A percentile compares a stretch with the other conserved stretches of the same genome.
These are phyloP conservation scores for Cornus suecica DNA, from an alignment of 148 eudicot species.

Conservation along the genomic window DNA sequence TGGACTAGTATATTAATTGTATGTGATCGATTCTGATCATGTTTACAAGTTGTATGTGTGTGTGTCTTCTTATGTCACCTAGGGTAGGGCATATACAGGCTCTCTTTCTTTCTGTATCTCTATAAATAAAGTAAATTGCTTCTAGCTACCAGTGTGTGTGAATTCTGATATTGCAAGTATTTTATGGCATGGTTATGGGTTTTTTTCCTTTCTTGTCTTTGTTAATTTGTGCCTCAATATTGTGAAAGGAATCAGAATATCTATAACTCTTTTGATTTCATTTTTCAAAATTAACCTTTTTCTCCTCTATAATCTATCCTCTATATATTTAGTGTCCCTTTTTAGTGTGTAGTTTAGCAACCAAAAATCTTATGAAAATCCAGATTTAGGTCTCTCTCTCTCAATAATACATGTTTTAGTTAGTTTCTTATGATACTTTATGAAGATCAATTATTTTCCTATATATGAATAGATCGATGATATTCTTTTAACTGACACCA, in stretches of 20 bases:
- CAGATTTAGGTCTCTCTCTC: neutral
- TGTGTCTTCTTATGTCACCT: neutral
- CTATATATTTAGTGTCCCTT: neutral
- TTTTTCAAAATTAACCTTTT: neutral
- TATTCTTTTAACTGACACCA: too few species aligned
- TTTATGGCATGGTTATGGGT: constrained; percentile 1
- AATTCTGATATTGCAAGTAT: neutral
- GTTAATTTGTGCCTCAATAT: constrained; percentile 5
- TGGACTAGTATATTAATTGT: neutral
- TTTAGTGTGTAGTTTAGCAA: neutral
- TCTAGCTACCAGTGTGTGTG: neutral
- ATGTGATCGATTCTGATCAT: neutral
- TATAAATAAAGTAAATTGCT: constrained; percentile 1
- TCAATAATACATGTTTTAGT: neutral
- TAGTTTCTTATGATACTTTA: neutral
- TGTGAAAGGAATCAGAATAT: neutral
- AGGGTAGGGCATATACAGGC: neutral
- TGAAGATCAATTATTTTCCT: too few species aligned
- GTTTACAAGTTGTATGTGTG: neutral
- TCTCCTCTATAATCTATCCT: neutral
- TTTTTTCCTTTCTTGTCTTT: neutral
- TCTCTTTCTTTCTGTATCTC: neutral
- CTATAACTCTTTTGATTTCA: neutral
- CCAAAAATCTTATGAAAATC: neutral
- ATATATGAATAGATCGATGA: too few species aligned